Base-by-base conservation (phyloP, 2,329 filamentous ascomycete genomes). In the Epichloe sylvatica region DNA sequence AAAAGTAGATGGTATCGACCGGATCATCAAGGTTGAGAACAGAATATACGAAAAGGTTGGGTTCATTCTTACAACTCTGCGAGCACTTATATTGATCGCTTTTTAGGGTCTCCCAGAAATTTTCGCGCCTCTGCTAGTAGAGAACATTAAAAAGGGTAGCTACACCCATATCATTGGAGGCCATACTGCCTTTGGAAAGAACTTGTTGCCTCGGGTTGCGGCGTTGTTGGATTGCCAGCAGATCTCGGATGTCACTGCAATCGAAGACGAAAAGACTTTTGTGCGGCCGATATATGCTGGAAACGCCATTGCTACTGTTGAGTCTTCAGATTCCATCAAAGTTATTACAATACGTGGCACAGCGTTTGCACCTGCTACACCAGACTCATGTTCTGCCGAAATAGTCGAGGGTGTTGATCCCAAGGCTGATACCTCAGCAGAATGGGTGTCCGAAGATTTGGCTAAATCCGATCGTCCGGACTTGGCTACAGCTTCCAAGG, bases 121-220 rank as follows among this genome's bases (percentile, higher is more conserved):
- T 73, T 97, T 80, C 63, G 92, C 91, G n/a, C 86, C 89, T 50
- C 74, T 98, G 44, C 75, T 98, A 39, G 85, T 89, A 47, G 91
- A 97, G 67, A 98, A 97, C 68, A 91, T 97, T 69, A 94, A 94
- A 72, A 92, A 92, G 65, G 90, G 87, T 53, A 86, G 83, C 52
- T 97, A 89, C 67, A 94, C 90, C 53, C 92, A 98, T 64, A 78
- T 98, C 55, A 77, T 98, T 60, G 86, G 84, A 38, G 84, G 86
- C 49, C 89, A 97, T 72, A 92, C 90, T 23, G 89, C 92, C 1
- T 98, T 98, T 69, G 92, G 92, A 62, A 98, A 98, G 79, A 94
- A 84, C 67, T 68, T 98, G 43, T 75, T 98, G 69, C 92, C 92
- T 38, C 83, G 92, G 54, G 86, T 96, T 15, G 88, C 92, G 19